These are phyloP conservation scores for Quercus cerris DNA, from an alignment of 306 rosid species.

Conservation along the genomic window DNA sequence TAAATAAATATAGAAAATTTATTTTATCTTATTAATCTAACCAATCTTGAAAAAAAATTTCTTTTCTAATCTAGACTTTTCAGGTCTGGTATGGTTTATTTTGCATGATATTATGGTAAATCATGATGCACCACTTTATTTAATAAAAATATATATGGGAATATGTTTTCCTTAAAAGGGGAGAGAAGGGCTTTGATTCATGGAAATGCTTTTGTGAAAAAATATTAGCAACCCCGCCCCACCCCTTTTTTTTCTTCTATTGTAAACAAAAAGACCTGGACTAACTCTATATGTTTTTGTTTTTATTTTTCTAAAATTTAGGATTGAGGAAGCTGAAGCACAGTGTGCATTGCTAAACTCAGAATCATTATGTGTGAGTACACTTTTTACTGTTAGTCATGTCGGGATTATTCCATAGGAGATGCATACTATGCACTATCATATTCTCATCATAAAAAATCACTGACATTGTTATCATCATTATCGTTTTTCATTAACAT, in stretches of 20 bases:
- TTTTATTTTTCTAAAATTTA: conserved; percentile 20
- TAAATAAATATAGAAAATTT: no score
- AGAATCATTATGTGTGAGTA: conserved; percentile 65
- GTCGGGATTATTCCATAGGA: conserved; percentile 6
- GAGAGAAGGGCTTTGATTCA: no score
- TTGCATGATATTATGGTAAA: no score
- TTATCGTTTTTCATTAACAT: not conserved
- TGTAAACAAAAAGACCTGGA: not conserved
- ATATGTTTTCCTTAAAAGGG: no score
- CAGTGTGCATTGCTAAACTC: conserved; percentile 76
- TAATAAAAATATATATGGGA: no score
- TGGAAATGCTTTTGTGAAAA: no score
- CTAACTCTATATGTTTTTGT: not conserved
- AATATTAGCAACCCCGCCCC: no score
- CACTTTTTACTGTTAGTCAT: conserved; percentile 6
- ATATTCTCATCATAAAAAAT: conserved; percentile 1
- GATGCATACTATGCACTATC: conserved; percentile 17
- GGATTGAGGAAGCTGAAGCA: conserved; percentile 92
- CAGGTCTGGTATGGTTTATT: no score
- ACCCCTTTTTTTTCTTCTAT: not conserved
- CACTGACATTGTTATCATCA: not conserved
- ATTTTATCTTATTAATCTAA: no score
- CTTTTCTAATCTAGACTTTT: no score
- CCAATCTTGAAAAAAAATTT: no score
- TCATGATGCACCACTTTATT: no score